phyloP scores from a whole-genome alignment of 148 eudicot species.

The Vaccinium corymbosum region DNA sequence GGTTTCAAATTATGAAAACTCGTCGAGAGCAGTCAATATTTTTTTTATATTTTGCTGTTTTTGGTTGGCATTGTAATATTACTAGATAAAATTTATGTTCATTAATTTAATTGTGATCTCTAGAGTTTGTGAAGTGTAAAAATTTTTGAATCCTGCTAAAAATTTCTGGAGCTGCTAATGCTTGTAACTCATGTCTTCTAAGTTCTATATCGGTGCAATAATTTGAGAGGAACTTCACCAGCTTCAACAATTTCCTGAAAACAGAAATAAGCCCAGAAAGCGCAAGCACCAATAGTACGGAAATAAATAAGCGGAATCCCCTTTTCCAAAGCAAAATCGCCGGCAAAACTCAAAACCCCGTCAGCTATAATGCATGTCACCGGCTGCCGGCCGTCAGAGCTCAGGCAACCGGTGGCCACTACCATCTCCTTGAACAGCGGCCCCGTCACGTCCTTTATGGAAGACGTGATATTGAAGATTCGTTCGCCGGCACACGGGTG shows the following conservation, averaged over 20 bases:
- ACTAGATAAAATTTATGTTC: too few species aligned
- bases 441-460: slow-evolving; percentile 14
- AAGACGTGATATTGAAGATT: slow-evolving; percentile 16
- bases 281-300: background rate
- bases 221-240: background rate
- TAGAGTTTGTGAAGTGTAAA: too few species aligned
- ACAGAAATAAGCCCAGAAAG: background rate
- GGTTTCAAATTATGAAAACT: too few species aligned
- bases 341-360: slow-evolving; percentile 17
- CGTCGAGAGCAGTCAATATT: too few species aligned
- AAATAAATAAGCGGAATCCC: background rate
- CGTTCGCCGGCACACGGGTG: slow-evolving; percentile 23
- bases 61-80: too few species aligned
- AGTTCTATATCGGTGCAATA: too few species aligned
- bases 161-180: too few species aligned
- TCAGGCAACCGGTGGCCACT: slow-evolving; percentile 19
- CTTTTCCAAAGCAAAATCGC: background rate
- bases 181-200: too few species aligned
- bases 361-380: slow-evolving; percentile 35
- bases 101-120: too few species aligned
- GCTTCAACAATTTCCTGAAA: background rate
- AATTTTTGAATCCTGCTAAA: too few species aligned
- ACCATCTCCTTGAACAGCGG: slow-evolving; percentile 18
- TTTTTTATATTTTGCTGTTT: too few species aligned
- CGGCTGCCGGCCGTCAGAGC: slow-evolving; percentile 14